A percentile compares a stretch with the other conserved stretches of the same genome.
Evolutionary conservation across 2,329 filamentous ascomycete genomes (phyloP).

Genomic region (Penicillium sp.): DNA sequence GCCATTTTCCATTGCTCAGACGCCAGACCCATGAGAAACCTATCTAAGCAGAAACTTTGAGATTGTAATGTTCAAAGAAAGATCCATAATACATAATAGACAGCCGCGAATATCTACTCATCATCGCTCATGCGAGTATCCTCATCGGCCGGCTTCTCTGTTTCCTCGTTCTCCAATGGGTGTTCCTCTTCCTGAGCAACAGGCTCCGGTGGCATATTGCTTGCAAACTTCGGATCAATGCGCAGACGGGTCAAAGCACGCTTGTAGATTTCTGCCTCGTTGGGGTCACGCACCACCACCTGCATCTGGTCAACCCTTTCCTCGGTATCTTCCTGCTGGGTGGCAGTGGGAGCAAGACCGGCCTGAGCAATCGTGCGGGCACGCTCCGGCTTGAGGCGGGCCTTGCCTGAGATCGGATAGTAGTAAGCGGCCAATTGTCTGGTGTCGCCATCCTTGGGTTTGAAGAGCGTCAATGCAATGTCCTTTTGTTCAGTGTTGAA

Average conservation of each 20-base stretch:
- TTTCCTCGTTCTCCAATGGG: conserved; percentile 11
- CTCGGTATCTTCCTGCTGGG: conserved; percentile 36
- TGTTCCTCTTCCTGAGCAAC: conserved; percentile 16
- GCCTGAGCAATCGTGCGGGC: conserved; percentile 45
- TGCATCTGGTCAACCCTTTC: conserved; percentile 55
- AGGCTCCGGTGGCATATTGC: conserved; percentile 32
- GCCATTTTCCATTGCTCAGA: conserved; percentile 11
- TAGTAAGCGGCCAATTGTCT: conserved; percentile 59
- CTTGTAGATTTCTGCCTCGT: conserved; percentile 50
- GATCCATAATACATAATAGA: conserved; percentile 10
- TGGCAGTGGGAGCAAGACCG: conserved; percentile 39
- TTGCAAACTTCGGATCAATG: conserved; percentile 46
- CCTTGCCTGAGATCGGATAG: conserved; percentile 59
- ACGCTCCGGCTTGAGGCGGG: conserved; percentile 53
- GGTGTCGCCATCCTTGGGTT: conserved; percentile 41
- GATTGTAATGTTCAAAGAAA: conserved; percentile 3
- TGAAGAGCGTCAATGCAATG: conserved; percentile 58
- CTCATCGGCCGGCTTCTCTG: conserved; percentile 16
- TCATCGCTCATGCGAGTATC: conserved; percentile 27
- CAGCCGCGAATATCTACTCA: not conserved
- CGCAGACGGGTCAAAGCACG: conserved; percentile 45
- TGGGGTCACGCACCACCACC: conserved; percentile 51
- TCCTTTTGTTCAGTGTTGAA: conserved; percentile 54
- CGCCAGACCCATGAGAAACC: conserved; percentile 8
- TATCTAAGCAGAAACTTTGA: conserved; percentile 2